Conservation (phyloP, 768 basidiomycete genomes). For the Rhizopogon roseolus region DNA sequence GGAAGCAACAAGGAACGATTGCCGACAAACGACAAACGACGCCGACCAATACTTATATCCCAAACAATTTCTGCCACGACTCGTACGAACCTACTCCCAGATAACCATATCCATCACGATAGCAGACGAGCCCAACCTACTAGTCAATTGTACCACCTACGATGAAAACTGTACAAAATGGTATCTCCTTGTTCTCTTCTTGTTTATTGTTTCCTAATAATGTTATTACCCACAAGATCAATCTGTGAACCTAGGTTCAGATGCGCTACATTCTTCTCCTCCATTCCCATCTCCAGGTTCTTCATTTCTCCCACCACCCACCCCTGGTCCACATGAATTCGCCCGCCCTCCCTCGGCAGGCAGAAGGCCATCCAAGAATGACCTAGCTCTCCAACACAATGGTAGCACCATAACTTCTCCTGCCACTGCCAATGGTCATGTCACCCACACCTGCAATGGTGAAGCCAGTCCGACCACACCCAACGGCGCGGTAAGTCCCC, state of each 20-base stretch:
- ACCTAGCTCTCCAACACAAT: slow-evolving; percentile 1
- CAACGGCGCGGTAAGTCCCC: slow-evolving; percentile 25
- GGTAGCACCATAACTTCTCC: neutral
- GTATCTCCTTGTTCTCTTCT: neutral
- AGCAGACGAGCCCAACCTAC: neutral
- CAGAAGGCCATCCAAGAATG: slow-evolving; percentile 19
- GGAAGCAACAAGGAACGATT: too few relatives aligned
- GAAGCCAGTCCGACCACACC: slow-evolving; percentile 7
- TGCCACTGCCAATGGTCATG: neutral
- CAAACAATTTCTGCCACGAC: slow-evolving; percentile 1
- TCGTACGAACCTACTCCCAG: neutral
- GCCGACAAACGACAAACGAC: neutral
- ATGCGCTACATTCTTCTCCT: slow-evolving; percentile 36
- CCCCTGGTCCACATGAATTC: slow-evolving; percentile 64
- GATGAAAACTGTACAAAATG: slow-evolving; percentile 7
- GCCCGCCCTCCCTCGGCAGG: slow-evolving; percentile 40
- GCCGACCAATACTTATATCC: slow-evolving; percentile 2
- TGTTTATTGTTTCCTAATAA: neutral
- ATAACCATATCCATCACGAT: neutral
- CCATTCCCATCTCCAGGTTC: slow-evolving; percentile 64
- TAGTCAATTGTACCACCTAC: neutral
- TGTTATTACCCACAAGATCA: slow-evolving; percentile 1
- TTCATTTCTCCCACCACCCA: slow-evolving; percentile 64
- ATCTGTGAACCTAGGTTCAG: slow-evolving; percentile 18
- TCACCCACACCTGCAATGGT: neutral